Conservation (phyloP, 176 grass and related monocot species). For the Rhipidocladum racemiflorum region DNA sequence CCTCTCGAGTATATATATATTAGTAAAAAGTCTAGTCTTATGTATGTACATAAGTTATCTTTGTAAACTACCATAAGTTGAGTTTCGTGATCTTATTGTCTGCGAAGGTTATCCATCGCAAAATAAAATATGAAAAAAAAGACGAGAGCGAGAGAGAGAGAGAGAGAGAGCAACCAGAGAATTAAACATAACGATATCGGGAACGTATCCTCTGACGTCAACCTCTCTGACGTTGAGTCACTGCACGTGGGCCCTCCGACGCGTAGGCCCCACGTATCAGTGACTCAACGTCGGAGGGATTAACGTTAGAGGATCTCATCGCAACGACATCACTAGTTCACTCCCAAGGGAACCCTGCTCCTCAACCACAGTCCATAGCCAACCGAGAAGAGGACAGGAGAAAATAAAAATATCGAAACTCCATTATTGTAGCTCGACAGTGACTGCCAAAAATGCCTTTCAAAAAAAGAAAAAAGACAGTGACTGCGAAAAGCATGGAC, state of each 20-base stretch:
- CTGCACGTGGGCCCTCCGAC: too few relatives aligned
- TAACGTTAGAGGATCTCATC: too few relatives aligned
- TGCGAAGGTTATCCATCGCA: not conserved
- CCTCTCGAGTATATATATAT: too few relatives aligned
- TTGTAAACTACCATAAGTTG: not conserved
- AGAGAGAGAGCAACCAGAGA: not conserved
- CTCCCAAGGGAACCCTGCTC: not conserved
- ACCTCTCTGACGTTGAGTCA: too few relatives aligned
- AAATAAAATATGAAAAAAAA: not conserved
- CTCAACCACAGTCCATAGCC: not conserved
- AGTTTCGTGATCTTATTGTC: not conserved
- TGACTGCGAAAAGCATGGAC: not conserved
- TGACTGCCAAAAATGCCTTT: not conserved
- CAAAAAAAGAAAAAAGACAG: too few relatives aligned
- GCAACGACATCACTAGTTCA: too few relatives aligned
- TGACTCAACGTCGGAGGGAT: too few relatives aligned
- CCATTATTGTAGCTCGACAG: constrained; percentile 6
- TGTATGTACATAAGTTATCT: too few relatives aligned
- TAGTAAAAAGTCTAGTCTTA: too few relatives aligned
- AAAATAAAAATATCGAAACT: not conserved
- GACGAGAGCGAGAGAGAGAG: not conserved
- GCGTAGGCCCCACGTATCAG: too few relatives aligned
- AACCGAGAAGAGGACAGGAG: not conserved
- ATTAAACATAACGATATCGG: not conserved
- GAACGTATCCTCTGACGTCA: too few relatives aligned